Evolutionary conservation across 2,329 filamentous ascomycete genomes (phyloP).

Genomic region (Elsinoe arachidis): DNA sequence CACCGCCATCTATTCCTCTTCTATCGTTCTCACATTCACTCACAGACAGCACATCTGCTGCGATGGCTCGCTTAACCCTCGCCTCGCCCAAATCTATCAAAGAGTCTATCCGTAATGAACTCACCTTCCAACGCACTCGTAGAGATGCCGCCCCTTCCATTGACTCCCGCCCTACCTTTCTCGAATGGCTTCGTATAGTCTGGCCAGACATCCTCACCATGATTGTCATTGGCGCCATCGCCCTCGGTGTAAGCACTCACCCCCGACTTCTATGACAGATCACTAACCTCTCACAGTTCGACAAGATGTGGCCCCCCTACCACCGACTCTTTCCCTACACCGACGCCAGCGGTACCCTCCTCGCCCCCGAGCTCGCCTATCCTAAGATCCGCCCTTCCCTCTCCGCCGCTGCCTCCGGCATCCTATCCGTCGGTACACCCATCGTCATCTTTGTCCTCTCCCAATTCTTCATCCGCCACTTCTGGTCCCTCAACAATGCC

Average conservation of each 20-base stretch:
- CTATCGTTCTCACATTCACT: not conserved
- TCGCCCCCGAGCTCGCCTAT: slow-evolving; percentile 63
- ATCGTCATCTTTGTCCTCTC: slow-evolving; percentile 59
- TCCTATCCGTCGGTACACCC: slow-evolving; percentile 30
- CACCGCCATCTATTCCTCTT: too few species aligned
- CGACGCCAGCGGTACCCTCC: slow-evolving; percentile 58
- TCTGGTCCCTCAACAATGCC: slow-evolving; percentile 56
- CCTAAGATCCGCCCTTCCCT: slow-evolving; percentile 66
- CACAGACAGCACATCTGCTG: not conserved
- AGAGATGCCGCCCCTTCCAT: not conserved
- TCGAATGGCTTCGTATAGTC: slow-evolving; percentile 29
- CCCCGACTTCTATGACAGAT: not conserved
- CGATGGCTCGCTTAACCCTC: not conserved
- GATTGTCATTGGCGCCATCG: slow-evolving; percentile 55
- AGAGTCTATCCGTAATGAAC: not conserved
- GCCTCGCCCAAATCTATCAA: not conserved
- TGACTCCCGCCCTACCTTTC: not conserved
- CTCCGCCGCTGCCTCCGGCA: slow-evolving; percentile 57
- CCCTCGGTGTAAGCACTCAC: slow-evolving; percentile 50
- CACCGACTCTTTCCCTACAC: slow-evolving; percentile 60
- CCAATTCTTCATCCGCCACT: slow-evolving; percentile 44
- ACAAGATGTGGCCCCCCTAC: slow-evolving; percentile 32
- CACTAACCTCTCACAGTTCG: not conserved
- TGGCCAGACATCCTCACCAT: slow-evolving; percentile 62
- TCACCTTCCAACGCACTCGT: not conserved